These are phyloP conservation scores for Fragaria nilgerrensis DNA, from an alignment of 306 rosid species.

Conservation along the genomic window DNA sequence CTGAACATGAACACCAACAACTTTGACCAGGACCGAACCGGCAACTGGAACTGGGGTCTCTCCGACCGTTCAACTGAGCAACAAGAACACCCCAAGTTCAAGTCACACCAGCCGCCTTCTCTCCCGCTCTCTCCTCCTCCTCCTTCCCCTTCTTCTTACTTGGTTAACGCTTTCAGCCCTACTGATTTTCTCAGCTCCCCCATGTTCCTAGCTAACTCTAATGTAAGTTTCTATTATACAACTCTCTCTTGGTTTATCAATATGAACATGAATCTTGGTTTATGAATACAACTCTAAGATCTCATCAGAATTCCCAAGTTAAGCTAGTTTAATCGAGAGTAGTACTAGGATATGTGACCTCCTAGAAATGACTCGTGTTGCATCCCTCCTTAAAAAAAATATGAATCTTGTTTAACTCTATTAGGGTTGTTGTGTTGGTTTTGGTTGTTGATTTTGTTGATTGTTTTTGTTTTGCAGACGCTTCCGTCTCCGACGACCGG, in stretches of 20 bases:
- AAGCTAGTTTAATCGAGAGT: too few species aligned
- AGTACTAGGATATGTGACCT: too few species aligned
- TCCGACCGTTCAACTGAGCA: conserved; percentile 31
- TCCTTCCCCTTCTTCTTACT: conserved; percentile 59
- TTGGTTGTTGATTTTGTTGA: background rate
- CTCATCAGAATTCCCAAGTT: too few species aligned
- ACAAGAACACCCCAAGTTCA: conserved; percentile 55
- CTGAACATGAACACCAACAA: conserved; percentile 38
- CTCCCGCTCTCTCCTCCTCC: conserved; percentile 53
- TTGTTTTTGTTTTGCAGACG: conserved; percentile 37
- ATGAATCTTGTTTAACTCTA: too few species aligned
- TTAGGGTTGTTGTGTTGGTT: conserved; percentile 16
- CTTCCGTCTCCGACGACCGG: conserved; percentile 66
- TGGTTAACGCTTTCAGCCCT: conserved; percentile 50
- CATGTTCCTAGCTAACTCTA: conserved; percentile 44
- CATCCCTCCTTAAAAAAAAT: too few species aligned
- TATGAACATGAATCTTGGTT: too few species aligned
- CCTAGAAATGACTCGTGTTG: too few species aligned
- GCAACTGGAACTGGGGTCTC: conserved; percentile 34
- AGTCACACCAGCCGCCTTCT: conserved; percentile 59
- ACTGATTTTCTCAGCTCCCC: conserved; percentile 64
- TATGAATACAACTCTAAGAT: too few species aligned
- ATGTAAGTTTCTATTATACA: conserved; percentile 42
- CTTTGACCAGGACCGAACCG: conserved; percentile 15
- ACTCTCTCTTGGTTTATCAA: background rate